phyloP scores from a whole-genome alignment of 1,139 yeast species.

The Taphrina sp. region DNA sequence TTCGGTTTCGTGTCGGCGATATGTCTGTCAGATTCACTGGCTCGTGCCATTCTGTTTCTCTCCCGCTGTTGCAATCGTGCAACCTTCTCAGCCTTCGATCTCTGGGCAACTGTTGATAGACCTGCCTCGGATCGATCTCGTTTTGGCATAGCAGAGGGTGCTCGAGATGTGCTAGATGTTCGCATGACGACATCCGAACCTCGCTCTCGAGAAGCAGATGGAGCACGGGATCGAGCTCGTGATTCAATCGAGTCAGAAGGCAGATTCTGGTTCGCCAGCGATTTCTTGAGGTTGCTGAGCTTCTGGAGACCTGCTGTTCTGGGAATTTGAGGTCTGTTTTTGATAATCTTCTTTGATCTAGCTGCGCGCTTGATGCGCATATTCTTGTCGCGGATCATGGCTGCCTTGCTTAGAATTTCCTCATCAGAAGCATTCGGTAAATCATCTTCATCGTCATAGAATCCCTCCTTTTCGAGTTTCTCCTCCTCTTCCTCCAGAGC shows the following conservation, averaged over 20 bases:
- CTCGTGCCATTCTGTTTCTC: constrained; percentile 87
- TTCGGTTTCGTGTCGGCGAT: constrained; percentile 80
- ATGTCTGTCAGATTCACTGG: constrained; percentile 95
- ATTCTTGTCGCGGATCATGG: constrained; percentile 93
- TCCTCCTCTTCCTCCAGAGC: constrained; percentile 98
- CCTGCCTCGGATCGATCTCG: constrained; percentile 83
- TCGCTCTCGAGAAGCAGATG: constrained; percentile 49
- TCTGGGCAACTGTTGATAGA: constrained; percentile 70
- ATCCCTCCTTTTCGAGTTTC: constrained; percentile 86
- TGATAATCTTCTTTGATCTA: constrained; percentile 75
- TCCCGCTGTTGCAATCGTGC: constrained; percentile 88
- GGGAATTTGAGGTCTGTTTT: constrained; percentile 84
- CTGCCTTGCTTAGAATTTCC: constrained; percentile 79
- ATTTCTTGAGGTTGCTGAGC: constrained; percentile 76
- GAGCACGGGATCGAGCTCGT: constrained; percentile 47
- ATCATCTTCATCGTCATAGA: constrained; percentile 79
- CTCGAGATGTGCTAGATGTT: constrained; percentile 51
- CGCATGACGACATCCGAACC: constrained; percentile 77
- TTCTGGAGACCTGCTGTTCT: constrained; percentile 81
- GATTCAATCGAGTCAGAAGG: constrained; percentile 63
- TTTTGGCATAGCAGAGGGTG: constrained; percentile 51
- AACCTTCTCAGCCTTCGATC: constrained; percentile 83
- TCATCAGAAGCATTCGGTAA: constrained; percentile 55
- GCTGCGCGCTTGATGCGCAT: constrained; percentile 88
- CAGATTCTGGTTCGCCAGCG: constrained; percentile 85